These are phyloP conservation scores for Panellus pusillus DNA, from an alignment of 768 basidiomycete genomes.

Conservation along the genomic window DNA sequence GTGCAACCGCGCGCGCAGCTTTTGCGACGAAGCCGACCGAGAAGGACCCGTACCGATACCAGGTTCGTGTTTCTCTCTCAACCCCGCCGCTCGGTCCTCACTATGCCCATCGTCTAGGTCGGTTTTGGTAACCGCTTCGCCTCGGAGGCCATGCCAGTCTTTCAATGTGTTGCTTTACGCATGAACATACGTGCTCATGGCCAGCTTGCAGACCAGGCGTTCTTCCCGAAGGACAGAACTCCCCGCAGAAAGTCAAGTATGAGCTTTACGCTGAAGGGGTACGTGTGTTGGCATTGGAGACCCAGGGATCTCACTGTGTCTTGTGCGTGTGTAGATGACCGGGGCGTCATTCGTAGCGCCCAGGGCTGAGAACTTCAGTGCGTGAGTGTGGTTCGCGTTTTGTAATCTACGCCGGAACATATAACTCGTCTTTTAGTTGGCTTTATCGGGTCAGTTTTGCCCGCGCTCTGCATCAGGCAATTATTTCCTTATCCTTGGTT, in stretches of 20 bases:
- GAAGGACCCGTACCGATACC: constrained; percentile 56
- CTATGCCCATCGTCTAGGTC: constrained; percentile 20
- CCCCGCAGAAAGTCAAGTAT: constrained; percentile 62
- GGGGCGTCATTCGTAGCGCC: constrained; percentile 63
- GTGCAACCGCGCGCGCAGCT: constrained; percentile 40
- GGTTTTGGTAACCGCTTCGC: constrained; percentile 61
- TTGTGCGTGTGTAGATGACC: constrained; percentile 45
- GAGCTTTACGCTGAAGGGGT: constrained; percentile 63
- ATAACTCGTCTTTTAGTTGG: constrained; percentile 40
- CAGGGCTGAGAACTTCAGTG: constrained; percentile 49
- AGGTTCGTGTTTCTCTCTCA: constrained; percentile 19
- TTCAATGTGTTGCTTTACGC: background rate
- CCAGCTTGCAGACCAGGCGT: constrained; percentile 44
- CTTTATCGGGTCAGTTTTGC: constrained; percentile 44
- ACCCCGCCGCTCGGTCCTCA: too few relatives aligned
- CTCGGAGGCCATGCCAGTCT: constrained; percentile 52
- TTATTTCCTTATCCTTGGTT: background rate
- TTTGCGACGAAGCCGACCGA: constrained; percentile 38
- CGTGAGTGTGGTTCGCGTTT: constrained; percentile 34
- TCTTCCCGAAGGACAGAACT: constrained; percentile 60
- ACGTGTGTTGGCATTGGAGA: constrained; percentile 19
- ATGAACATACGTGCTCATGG: background rate
- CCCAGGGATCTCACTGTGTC: background rate
- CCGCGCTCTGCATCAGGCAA: background rate
- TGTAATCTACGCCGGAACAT: background rate